phyloP scores from a whole-genome alignment of 2,329 filamentous ascomycete species.

The Penicillium nordicum region DNA sequence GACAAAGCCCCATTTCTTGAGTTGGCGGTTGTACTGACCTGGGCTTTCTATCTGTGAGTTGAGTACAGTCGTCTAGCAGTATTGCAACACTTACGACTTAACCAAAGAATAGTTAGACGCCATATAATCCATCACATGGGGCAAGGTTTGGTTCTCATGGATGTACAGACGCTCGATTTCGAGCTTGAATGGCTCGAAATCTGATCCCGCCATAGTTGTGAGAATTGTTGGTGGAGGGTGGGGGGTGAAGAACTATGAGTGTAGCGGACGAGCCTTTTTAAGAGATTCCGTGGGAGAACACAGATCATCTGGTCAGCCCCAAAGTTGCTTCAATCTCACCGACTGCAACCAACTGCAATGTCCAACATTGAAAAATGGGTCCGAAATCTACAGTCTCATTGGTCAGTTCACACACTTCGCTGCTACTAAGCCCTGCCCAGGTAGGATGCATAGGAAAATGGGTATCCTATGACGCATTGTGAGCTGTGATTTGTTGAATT shows the following conservation, averaged over 20 bases:
- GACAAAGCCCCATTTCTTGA: neutral
- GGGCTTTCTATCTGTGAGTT: neutral
- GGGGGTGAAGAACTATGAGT: no score
- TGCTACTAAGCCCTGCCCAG: no score
- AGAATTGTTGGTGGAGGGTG: neutral
- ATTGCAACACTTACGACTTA: constrained; percentile 8
- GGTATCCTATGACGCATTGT: no score
- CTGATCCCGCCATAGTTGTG: constrained; percentile 14
- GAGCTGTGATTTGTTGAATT: no score
- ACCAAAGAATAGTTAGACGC: constrained; percentile 10
- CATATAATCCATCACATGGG: constrained; percentile 15
- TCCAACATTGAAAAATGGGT: no score
- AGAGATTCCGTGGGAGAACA: no score
- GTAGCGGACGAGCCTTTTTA: neutral
- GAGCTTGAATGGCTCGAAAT: constrained; percentile 6
- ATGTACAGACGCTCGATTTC: constrained; percentile 20
- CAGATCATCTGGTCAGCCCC: no score
- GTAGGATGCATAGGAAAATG: no score
- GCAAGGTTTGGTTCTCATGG: constrained; percentile 5
- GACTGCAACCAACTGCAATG: no score
- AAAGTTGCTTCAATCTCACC: no score
- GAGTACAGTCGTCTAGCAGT: neutral
- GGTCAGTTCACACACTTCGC: no score
- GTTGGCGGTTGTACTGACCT: neutral
- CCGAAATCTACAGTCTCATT: no score